Evolutionary conservation across 176 grass and related monocot species (phyloP).

Genomic region (Dactylis glomerata): DNA sequence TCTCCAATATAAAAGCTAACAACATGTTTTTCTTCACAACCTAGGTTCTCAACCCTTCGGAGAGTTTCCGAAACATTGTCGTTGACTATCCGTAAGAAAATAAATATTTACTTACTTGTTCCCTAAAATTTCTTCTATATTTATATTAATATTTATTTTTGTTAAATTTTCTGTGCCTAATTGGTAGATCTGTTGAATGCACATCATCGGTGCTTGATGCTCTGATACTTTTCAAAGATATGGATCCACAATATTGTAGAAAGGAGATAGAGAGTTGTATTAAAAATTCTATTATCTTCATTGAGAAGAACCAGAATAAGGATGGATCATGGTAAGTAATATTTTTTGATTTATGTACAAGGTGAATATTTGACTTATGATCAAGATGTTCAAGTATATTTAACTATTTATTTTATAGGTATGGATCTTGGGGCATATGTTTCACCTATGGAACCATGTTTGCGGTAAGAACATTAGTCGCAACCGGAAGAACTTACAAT

Average conservation of each 20-base stretch:
- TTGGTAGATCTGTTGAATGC: conserved; percentile 22
- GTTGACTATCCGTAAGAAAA: conserved; percentile 11
- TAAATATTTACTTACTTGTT: not conserved
- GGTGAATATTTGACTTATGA: no score
- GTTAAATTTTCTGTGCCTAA: not conserved
- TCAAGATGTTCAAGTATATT: not conserved
- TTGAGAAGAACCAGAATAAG: conserved; percentile 26
- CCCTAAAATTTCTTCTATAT: not conserved
- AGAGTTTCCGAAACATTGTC: conserved; percentile 35
- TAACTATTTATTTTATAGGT: not conserved
- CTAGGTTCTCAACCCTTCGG: conserved; percentile 31
- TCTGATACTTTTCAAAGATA: conserved; percentile 26
- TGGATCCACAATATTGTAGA: conserved; percentile 19
- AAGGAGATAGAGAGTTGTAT: conserved; percentile 35
- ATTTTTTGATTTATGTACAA: no score
- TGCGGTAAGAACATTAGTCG: not conserved
- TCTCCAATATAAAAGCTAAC: no score
- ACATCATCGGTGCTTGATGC: conserved; percentile 36
- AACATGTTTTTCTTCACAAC: not conserved
- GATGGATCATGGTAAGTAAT: conserved; percentile 43
- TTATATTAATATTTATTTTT: not conserved
- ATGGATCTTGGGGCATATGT: not conserved
- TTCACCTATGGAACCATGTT: not conserved
- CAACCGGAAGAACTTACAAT: not conserved
- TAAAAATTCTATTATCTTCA: not conserved